Evolutionary conservation across 495 filamentous ascomycete species (phyloP).

Genomic region (Hyaloscypha variabilis): DNA sequence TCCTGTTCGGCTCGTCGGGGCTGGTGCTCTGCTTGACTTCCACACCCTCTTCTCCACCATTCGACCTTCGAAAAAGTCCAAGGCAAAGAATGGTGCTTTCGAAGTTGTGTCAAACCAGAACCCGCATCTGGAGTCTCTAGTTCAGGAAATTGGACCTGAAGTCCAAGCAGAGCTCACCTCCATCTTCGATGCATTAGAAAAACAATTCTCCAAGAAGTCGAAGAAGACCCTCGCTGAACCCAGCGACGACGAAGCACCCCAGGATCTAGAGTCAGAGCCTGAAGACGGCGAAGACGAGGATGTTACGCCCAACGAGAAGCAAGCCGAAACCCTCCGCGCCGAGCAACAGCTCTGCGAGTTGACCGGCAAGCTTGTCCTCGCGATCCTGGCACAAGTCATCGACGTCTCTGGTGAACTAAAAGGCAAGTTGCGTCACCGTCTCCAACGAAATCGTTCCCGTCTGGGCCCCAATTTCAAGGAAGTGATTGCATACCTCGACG

Average conservation of each 20-base stretch:
- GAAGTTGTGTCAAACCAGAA: neutral
- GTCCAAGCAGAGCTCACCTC: conserved; percentile 65
- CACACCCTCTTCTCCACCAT: conserved; percentile 79
- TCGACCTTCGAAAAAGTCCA: conserved; percentile 44
- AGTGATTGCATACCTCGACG: conserved; percentile 73
- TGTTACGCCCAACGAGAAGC: conserved; percentile 52
- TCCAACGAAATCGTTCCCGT: conserved; percentile 65
- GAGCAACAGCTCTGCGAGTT: conserved; percentile 86
- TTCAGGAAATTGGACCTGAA: conserved; percentile 61
- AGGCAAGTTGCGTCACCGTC: conserved; percentile 62
- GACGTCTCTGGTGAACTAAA: conserved; percentile 61
- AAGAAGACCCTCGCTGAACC: conserved; percentile 66
- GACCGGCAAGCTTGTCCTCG: conserved; percentile 78
- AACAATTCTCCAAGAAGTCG: conserved; percentile 69
- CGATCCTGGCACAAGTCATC: conserved; percentile 71
- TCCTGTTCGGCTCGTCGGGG: conserved; percentile 73
- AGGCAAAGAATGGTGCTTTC: conserved; percentile 5
- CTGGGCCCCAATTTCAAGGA: conserved; percentile 78
- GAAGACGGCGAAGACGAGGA: conserved; percentile 62
- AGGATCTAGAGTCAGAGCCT: conserved; percentile 60
- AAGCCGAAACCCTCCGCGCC: conserved; percentile 64
- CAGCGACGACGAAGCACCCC: conserved; percentile 68
- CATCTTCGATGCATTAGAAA: conserved; percentile 75
- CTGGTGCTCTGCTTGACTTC: conserved; percentile 76
- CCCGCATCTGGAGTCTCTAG: conserved; percentile 60